Conservation (phyloP, 257 asterid genomes). For the Forsythia suspensa region DNA sequence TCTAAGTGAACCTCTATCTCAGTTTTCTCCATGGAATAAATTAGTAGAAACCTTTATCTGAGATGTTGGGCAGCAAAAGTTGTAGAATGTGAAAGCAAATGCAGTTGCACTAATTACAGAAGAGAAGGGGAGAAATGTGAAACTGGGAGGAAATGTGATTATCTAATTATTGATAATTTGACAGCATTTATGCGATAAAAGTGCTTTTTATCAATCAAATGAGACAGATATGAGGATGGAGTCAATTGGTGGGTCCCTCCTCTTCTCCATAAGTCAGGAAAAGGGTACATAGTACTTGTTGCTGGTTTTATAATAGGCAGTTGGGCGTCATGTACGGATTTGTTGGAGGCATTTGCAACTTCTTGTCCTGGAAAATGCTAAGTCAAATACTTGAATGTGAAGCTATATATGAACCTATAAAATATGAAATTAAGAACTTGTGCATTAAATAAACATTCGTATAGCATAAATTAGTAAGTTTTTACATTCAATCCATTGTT, state of each 20-base stretch:
- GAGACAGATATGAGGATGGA: neutral
- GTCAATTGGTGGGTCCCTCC: neutral
- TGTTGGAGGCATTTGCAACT: neutral
- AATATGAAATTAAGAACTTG: neutral
- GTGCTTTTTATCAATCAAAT: neutral
- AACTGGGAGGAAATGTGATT: neutral
- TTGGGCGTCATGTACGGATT: neutral
- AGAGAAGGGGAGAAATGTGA: neutral
- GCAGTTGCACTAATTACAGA: neutral
- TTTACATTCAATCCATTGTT: neutral
- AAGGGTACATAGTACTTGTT: neutral
- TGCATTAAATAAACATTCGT: neutral
- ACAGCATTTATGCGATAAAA: neutral
- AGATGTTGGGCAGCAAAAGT: neutral
- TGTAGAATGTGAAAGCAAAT: slow-evolving; percentile 2
- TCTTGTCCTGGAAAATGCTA: neutral
- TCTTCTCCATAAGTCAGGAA: neutral
- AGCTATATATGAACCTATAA: no score
- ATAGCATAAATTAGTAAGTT: neutral
- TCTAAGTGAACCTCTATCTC: slow-evolving; percentile 71
- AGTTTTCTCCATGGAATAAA: slow-evolving; percentile 50
- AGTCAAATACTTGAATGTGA: neutral
- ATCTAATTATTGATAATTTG: neutral
- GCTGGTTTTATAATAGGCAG: neutral
- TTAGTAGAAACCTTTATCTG: neutral